Conservation (phyloP, 2,329 filamentous ascomycete species). For the Pseudogymnoascus sp. region DNA sequence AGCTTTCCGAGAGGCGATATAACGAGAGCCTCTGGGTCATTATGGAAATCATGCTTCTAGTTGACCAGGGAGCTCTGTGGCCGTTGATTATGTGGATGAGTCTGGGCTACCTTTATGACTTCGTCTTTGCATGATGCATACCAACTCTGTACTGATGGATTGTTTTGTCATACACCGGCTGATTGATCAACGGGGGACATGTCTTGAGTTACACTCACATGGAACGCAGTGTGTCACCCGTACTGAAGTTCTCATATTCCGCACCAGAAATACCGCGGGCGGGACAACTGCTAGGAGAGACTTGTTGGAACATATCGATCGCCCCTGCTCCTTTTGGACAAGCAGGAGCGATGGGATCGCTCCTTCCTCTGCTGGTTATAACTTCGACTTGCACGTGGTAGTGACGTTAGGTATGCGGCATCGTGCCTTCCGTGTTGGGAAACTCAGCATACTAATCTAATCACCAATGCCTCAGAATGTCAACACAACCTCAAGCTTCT, state of each 20-base stretch:
- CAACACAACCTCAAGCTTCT: neutral
- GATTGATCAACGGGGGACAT: neutral
- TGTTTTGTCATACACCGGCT: neutral
- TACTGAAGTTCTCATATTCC: neutral
- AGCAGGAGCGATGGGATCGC: neutral
- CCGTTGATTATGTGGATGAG: neutral
- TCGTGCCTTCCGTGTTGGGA: neutral
- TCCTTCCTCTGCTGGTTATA: neutral
- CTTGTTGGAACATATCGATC: no score
- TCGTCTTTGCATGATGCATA: neutral
- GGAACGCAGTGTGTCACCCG: neutral
- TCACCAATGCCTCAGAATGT: neutral
- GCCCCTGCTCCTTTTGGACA: no score
- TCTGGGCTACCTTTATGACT: neutral
- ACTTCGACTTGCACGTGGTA: neutral
- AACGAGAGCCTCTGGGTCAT: neutral
- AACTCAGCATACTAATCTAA: neutral
- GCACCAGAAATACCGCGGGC: neutral
- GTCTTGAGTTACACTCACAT: neutral
- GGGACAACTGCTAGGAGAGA: neutral
- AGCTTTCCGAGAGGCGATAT: neutral
- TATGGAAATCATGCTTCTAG: neutral
- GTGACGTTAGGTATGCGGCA: neutral
- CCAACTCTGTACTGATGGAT: neutral
- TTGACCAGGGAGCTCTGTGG: neutral